Conservation (phyloP, 2,329 filamentous ascomycete species). For the Monosporascus sp. region DNA sequence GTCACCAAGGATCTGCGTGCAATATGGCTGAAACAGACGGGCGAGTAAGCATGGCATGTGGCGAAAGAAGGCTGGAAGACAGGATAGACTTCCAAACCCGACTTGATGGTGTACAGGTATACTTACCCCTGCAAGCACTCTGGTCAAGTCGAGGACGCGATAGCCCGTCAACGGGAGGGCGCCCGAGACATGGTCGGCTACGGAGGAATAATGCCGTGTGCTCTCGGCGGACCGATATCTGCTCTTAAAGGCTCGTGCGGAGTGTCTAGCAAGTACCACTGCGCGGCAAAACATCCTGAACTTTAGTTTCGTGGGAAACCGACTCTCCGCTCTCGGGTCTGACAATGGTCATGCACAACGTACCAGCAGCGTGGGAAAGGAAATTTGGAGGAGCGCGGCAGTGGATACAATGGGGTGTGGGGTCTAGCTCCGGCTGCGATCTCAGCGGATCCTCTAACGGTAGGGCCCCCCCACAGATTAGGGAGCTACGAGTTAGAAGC, state of each 20-base stretch:
- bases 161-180: constrained; percentile 72
- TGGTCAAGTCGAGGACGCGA: constrained; percentile 91
- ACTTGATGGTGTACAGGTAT: constrained; percentile 2
- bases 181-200: constrained; percentile 19
- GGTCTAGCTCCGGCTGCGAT: too few species aligned
- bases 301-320: too few species aligned
- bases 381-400: too few species aligned
- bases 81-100: not conserved
- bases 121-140: constrained; percentile 87
- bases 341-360: too few species aligned
- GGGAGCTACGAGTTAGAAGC: too few species aligned
- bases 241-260: constrained; percentile 6
- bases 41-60: constrained; percentile 10
- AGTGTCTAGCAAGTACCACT: constrained; percentile 5
- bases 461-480: too few species aligned
- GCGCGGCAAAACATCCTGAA: constrained; percentile 4
- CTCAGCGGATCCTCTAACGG: too few species aligned
- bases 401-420: too few species aligned
- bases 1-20: constrained; percentile 93
- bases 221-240: constrained; percentile 3
- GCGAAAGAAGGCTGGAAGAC: constrained; percentile 3
- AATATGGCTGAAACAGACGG: constrained; percentile 67
- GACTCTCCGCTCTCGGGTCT: too few species aligned
- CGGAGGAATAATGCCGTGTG: constrained; percentile 21
- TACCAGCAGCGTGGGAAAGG: too few species aligned